phyloP scores from a whole-genome alignment of 352 stramenopile genomes.

The Phytophthora quininea region DNA sequence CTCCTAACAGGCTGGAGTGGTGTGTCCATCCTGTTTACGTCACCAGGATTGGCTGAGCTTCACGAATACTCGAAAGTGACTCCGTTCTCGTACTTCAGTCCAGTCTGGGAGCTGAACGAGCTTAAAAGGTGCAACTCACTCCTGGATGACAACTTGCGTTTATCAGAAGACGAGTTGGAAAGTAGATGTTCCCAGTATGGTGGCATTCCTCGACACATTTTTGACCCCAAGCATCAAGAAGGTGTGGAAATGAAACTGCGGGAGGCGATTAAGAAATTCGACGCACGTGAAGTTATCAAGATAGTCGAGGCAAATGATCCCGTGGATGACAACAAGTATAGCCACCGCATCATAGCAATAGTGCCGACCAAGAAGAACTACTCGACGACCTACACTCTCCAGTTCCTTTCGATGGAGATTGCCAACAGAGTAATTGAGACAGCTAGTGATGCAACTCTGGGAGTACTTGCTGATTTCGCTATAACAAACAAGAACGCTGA shows the following conservation, averaged over 20 bases:
- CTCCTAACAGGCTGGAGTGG: constrained; percentile 20
- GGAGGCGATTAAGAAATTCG: not conserved
- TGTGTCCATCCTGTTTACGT: constrained; percentile 30
- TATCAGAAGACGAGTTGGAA: constrained; percentile 34
- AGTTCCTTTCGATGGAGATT: not conserved
- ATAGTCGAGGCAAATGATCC: not conserved
- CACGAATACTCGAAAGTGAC: constrained; percentile 1
- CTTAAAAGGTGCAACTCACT: constrained; percentile 11
- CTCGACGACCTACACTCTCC: not conserved
- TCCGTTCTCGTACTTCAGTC: constrained; percentile 5
- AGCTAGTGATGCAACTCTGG: not conserved
- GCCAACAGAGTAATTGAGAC: not conserved
- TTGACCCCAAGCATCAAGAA: not conserved
- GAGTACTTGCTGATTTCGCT: not conserved
- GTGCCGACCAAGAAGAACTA: not conserved
- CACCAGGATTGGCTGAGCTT: not conserved
- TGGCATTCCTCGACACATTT: not conserved
- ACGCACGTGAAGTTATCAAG: not conserved
- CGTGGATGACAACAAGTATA: not conserved
- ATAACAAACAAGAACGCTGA: not conserved
- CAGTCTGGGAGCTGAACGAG: constrained; percentile 11
- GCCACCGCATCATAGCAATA: not conserved
- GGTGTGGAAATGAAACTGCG: not conserved
- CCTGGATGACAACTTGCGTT: not conserved
- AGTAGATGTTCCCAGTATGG: not conserved